Conservation (phyloP, 1,284 basidiomycete species). For the Microbotryum saponariae region DNA sequence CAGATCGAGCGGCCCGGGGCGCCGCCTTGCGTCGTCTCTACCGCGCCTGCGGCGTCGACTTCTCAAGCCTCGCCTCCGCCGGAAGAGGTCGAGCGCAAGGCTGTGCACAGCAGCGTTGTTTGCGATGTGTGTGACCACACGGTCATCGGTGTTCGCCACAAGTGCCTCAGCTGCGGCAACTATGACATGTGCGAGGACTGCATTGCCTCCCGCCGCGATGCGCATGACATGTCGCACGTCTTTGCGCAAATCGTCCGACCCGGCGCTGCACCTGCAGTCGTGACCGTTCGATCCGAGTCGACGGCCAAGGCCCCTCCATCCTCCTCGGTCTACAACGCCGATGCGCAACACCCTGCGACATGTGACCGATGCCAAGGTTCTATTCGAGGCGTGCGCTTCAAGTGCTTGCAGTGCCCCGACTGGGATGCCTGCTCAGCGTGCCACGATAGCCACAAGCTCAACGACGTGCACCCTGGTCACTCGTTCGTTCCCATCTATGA, state of each 20-base stretch:
- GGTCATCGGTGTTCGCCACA: slow-evolving; percentile 34
- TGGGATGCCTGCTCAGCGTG: slow-evolving; percentile 18
- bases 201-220: slow-evolving; percentile 8
- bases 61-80: not conserved
- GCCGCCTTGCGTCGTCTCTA: not conserved
- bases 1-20: slow-evolving; percentile 17
- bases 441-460: not conserved
- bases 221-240: slow-evolving; percentile 4
- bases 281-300: not conserved
- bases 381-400: slow-evolving; percentile 62
- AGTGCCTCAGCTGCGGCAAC: slow-evolving; percentile 38
- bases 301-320: no score
- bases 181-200: slow-evolving; percentile 58
- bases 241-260: slow-evolving; percentile 21
- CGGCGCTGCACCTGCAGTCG: not conserved
- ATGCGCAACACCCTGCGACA: slow-evolving; percentile 26
- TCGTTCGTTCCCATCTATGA: slow-evolving; percentile 23
- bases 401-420: slow-evolving; percentile 42
- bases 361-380: slow-evolving; percentile 48
- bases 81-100: not conserved
- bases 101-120: slow-evolving; percentile 16
- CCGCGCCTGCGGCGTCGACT: not conserved
- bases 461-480: slow-evolving; percentile 27
- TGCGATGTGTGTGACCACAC: slow-evolving; percentile 36
- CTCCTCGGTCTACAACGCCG: not conserved